These are phyloP conservation scores for Rhizopogon hawkerae DNA, from an alignment of 1,284 basidiomycete genomes.

Conservation along the genomic window DNA sequence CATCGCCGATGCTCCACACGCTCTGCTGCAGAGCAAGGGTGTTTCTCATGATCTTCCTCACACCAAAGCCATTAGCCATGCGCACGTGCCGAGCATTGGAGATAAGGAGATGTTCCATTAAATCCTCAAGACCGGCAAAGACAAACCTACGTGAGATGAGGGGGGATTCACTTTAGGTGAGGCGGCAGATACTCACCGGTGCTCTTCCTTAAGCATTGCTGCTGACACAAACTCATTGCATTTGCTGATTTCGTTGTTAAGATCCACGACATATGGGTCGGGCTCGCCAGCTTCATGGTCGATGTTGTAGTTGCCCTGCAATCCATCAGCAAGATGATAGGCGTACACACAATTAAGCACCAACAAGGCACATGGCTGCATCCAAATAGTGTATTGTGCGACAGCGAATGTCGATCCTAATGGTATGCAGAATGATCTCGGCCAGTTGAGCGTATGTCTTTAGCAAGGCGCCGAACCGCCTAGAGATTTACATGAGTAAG, in stretches of 20 bases:
- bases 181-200: slow-evolving; percentile 42
- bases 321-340: slow-evolving; percentile 3
- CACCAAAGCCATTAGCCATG: slow-evolving; percentile 68
- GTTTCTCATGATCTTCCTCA: slow-evolving; percentile 86
- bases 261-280: slow-evolving; percentile 82
- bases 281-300: slow-evolving; percentile 83
- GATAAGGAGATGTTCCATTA: slow-evolving; percentile 83
- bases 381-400: slow-evolving; percentile 78
- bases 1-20: slow-evolving; percentile 69
- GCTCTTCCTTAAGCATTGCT: slow-evolving; percentile 56
- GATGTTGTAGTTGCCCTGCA: slow-evolving; percentile 74
- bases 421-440: slow-evolving; percentile 79
- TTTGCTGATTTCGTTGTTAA: slow-evolving; percentile 75
- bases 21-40: slow-evolving; percentile 91
- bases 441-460: slow-evolving; percentile 87
- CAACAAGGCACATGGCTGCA: slow-evolving; percentile 66
- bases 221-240: slow-evolving; percentile 66
- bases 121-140: slow-evolving; percentile 78
- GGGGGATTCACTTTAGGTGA: background rate
- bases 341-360: slow-evolving; percentile 13
- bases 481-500: slow-evolving; percentile 24
- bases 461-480: slow-evolving; percentile 84
- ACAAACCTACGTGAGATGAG: slow-evolving; percentile 52
- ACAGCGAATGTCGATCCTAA: slow-evolving; percentile 85
- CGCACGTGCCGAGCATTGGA: slow-evolving; percentile 66